These are phyloP conservation scores for Daldinia sp. DNA, from an alignment of 2,329 filamentous ascomycete genomes.

Conservation along the genomic window DNA sequence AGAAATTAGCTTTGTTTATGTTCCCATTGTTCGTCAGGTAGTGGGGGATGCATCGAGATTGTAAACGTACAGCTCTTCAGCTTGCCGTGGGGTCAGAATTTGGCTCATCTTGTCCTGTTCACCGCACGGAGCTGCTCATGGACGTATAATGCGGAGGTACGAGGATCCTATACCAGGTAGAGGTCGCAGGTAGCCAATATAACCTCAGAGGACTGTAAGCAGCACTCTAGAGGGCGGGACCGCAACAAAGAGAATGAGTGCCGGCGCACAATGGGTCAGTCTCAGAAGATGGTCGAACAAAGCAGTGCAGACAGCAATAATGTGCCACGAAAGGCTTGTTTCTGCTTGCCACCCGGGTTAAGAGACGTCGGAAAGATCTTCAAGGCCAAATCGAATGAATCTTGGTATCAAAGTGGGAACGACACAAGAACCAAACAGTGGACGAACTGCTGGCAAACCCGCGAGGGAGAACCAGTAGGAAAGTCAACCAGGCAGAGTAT, in stretches of 20 bases:
- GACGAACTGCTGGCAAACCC: conserved; percentile 16
- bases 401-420: conserved; percentile 11
- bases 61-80: conserved; percentile 50
- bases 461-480: conserved; percentile 12
- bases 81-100: conserved; percentile 51
- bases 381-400: conserved; percentile 1
- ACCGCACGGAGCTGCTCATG: conserved; percentile 30
- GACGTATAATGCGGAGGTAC: conserved; percentile 2
- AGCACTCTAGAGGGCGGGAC: not conserved
- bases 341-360: not conserved
- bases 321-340: conserved; percentile 1
- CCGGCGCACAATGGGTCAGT: conserved; percentile 11
- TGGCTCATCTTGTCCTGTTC: conserved; percentile 47
- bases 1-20: conserved; percentile 17
- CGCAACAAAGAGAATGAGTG: conserved; percentile 23
- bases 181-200: conserved; percentile 13
- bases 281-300: conserved; percentile 19
- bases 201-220: conserved; percentile 10
- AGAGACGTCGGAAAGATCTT: conserved; percentile 1
- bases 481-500: not conserved
- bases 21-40: too few species aligned
- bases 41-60: not conserved
- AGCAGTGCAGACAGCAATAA: conserved; percentile 1
- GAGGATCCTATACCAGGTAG: not conserved
- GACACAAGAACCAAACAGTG: conserved; percentile 11